phyloP scores from a whole-genome alignment of 176 grass and related monocot genomes.

The Bothriochloa decipiens region DNA sequence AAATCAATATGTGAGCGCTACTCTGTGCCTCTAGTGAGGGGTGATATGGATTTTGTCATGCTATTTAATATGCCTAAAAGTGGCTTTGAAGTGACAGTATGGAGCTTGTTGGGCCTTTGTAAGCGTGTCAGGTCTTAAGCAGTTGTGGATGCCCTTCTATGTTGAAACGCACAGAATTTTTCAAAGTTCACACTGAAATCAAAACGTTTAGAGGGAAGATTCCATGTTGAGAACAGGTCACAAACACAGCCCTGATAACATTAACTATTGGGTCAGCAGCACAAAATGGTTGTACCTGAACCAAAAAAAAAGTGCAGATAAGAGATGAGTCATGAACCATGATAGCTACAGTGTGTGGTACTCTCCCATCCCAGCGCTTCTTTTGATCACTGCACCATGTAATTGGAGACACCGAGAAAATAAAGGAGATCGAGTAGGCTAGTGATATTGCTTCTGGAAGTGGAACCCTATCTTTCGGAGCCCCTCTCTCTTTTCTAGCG shows the following conservation, averaged over 20 bases:
- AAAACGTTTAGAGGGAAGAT: not conserved
- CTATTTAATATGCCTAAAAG: too few species aligned
- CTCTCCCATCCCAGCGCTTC: not conserved
- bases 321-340: constrained; percentile 36
- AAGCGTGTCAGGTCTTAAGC: too few species aligned
- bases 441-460: constrained; percentile 39
- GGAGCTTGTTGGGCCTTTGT: not conserved
- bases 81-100: not conserved
- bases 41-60: too few species aligned
- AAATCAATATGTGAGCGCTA: too few species aligned
- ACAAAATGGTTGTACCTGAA: not conserved
- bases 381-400: not conserved
- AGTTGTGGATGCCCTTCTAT: too few species aligned
- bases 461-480: constrained; percentile 30
- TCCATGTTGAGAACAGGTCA: not conserved
- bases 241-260: not conserved
- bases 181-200: not conserved
- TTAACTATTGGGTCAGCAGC: not conserved
- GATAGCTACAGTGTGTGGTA: constrained; percentile 8
- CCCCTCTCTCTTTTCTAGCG: not conserved
- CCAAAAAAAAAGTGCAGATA: not conserved
- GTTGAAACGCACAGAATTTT: not conserved
- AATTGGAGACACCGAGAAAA: constrained; percentile 21
- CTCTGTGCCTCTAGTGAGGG: too few species aligned
- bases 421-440: not conserved